Base-by-base conservation (phyloP, 2,329 filamentous ascomycete genomes). In the Neophaeococcomyces aloes region DNA sequence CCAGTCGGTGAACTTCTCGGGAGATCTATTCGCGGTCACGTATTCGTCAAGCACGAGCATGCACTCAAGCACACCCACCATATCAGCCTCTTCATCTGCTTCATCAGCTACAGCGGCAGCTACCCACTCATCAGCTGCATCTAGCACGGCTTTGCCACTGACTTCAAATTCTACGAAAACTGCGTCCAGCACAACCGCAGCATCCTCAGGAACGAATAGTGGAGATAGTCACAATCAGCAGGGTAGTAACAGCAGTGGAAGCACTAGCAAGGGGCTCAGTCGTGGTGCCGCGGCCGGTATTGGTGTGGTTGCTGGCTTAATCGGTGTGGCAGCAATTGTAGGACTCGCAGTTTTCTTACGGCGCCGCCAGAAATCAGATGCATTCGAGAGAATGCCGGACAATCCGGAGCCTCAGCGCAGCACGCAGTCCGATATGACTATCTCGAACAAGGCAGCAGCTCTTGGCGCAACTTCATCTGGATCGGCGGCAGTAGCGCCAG, bases 221-320 rank as follows among this genome's bases (percentile, higher is more conserved):
- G 23, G 23, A 10, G 23, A 27, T 6, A 10, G 5, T 7, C 14
- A n/a, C 17, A 23, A 3, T 6, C 7, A 23, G 35, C 21, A 17
- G n/a, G 29, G 32, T 2, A 17, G 14, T 3, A 21, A 19, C 13
- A 25, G 15, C 13, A 32, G 18, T 29, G 39, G 39, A 14, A 33
- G 29, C 27, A 30, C 21, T n/a, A 35, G 30, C 27, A 31, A 31
- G 7, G 31, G 29, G 11, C 21, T 42, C 3, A 42, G 39, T 21
- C 33, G 39, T 11, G 39, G 30, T 14, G 39, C 39, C 15, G 39
- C 39, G 15, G 39, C 39, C 5, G 39, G 30, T 23, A 42, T 42
- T 14, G 39, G 39, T 10, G 27, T 42, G 17, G 39, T 25, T 25
- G 11, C 35, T 8, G 39, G 30, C 19, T 5, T 42, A 13, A 5